Evolutionary conservation across 371 early-diverging fungal species (phyloP), one percentile per base, ranked within the genome.

Genomic region (Mortierella sp.): DNA sequence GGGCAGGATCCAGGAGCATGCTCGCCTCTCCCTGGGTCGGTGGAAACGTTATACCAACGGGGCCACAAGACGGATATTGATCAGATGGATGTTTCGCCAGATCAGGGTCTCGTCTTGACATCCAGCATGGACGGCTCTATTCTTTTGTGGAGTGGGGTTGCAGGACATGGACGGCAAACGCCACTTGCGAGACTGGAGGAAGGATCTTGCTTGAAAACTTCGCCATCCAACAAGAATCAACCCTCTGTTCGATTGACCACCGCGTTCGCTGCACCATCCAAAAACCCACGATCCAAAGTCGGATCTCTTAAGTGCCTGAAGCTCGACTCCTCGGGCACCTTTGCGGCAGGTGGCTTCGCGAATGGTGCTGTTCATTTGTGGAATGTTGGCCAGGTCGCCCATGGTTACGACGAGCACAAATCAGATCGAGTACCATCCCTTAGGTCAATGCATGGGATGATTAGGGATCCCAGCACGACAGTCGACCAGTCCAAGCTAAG

Each of bases 11-110:
- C 76, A 37, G 59, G 79, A 13, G 72, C 82, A 4, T 74, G 69
- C 11, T 43, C 73, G 10, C 79, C 82, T 9, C 69, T 86, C 40
- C 82, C 86, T 31, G 86, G 86, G 0, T 37, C 79, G 1, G 86
- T 86, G 9, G 86, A 86, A 10, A 86, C 86, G 5, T 51, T 81
- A 24, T 71, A 74, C 26, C 26, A 37, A 5, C 40, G 74, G 9
- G 86, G 86, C n/a, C 86, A 86, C 46, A 74, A 72, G 59, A 79
- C 86, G 8, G 86, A 86, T 43, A 86, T 86, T 26, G 86, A 86
- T 37, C 86, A 86, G 57, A 86, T 86, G 86, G 82, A 86, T 44
- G 71, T 79, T 13, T 75, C 76, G 0, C 28, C 74, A 8, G 72
- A 64, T 19, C 46, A 43, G 46, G 72, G 79, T 13, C 72, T 81